Conservation (phyloP, 805 yeast species). For the Tetrapisispora fleetii region DNA sequence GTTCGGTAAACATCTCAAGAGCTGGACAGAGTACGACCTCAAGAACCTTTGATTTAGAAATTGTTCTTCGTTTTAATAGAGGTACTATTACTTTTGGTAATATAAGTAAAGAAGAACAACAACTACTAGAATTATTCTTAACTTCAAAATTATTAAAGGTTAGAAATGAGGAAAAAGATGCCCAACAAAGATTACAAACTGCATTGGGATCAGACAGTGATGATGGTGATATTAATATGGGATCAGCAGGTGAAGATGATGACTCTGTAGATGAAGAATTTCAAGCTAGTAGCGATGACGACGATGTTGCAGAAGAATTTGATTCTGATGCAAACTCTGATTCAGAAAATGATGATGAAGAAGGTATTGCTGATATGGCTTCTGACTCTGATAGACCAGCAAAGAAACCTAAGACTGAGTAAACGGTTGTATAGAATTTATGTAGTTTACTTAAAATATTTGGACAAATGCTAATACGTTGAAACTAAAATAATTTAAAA, state of each 20-base stretch:
- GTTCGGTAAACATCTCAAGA: constrained; percentile 73
- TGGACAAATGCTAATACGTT: background rate
- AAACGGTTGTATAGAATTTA: background rate
- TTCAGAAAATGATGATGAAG: constrained; percentile 13
- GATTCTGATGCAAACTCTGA: constrained; percentile 45
- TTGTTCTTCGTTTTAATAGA: constrained; percentile 53
- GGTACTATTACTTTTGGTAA: constrained; percentile 79
- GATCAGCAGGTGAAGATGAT: constrained; percentile 72
- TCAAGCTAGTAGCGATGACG: constrained; percentile 38
- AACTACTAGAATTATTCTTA: constrained; percentile 63
- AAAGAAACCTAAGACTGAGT: constrained; percentile 28
- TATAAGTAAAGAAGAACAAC: constrained; percentile 84
- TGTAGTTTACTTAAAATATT: background rate
- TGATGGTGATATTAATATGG: constrained; percentile 41
- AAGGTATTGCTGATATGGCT: constrained; percentile 25
- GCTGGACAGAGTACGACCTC: constrained; percentile 73
- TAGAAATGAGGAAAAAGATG: constrained; percentile 82
- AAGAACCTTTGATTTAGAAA: constrained; percentile 87
- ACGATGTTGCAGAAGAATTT: constrained; percentile 76
- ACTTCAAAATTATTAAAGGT: constrained; percentile 68
- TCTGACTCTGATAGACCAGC: constrained; percentile 29
- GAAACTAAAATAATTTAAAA: no score
- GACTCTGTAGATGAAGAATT: constrained; percentile 85
- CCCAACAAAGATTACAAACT: constrained; percentile 67
- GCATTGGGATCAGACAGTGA: constrained; percentile 57